Evolutionary conservation across 2,329 filamentous ascomycete genomes (phyloP).

Genomic region (Penicillium capsulatum): DNA sequence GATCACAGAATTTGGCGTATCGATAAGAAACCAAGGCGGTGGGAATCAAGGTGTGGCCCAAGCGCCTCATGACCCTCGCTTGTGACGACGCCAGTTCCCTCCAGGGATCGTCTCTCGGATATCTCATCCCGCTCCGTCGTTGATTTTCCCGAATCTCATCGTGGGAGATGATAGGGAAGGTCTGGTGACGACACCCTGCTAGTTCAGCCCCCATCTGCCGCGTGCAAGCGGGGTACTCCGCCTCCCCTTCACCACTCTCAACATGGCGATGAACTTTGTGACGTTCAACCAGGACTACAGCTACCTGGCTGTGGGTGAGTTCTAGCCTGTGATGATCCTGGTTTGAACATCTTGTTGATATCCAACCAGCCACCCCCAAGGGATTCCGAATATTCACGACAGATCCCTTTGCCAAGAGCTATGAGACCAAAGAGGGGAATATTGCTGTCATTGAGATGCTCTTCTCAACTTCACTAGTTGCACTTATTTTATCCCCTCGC

Average conservation of each 20-base stretch:
- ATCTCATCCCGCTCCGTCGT: constrained; percentile 7
- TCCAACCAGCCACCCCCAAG: constrained; percentile 71
- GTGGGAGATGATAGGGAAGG: constrained; percentile 15
- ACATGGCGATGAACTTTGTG: constrained; percentile 89
- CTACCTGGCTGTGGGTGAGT: constrained; percentile 85
- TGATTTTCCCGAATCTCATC: background rate
- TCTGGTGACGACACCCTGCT: constrained; percentile 20
- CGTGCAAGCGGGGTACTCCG: constrained; percentile 20
- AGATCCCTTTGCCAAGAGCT: constrained; percentile 91
- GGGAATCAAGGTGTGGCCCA: constrained; percentile 39
- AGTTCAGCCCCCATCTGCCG: constrained; percentile 8
- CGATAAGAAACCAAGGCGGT: constrained; percentile 19
- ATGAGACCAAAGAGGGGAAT: constrained; percentile 90
- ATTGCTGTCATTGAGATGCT: constrained; percentile 98
- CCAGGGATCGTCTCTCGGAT: constrained; percentile 10
- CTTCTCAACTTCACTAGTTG: constrained; percentile 94
- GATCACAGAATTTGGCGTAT: constrained; percentile 6
- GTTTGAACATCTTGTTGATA: constrained; percentile 10
- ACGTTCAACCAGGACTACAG: constrained; percentile 99
- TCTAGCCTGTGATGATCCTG: background rate
- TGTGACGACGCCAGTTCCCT: constrained; percentile 25
- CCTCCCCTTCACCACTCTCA: constrained; percentile 20
- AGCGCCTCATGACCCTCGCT: constrained; percentile 31
- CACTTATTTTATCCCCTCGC: constrained; percentile 84
- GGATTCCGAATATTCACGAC: constrained; percentile 97